Base-by-base conservation (phyloP, 345 rosid species). In the Corymbia maculata region DNA sequence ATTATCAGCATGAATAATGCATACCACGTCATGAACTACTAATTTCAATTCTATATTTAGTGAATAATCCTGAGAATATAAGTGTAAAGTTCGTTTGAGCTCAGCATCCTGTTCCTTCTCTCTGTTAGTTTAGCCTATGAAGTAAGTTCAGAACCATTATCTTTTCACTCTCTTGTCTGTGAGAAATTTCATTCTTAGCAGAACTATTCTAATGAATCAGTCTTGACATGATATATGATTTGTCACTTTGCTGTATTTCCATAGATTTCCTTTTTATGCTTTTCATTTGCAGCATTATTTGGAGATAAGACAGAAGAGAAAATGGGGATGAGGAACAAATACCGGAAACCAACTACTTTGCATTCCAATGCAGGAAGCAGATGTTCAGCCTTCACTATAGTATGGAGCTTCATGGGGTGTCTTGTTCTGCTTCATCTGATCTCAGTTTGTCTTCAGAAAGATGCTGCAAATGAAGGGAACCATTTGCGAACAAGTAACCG, bases 351-450 rank as follows among this genome's bases (percentile, higher is more conserved):
- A 94, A 96, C 95, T 70, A 86, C 95, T 96, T 95, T 96, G 92
- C 93, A 82, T 96, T 95, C 92, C 94, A 94, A 93, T 96, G 96
- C 97, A 96, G 97, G 98, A 90, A 93, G 92, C 93, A 94, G 96
- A 96, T 95, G 92, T 88, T 93, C 97, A 75, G 32, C 86, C 36
- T 90, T 95, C 85, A 87, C 90, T 79, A 87, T 93, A 22, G 89
- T 96, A 21, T 96, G 98, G 96, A 95, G 92, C 88, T 90, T 96
- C 89, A 94, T 96, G 36, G 99, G 98, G 21, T 93, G 95, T 86
- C 87, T 96, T 89, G 86, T 96, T 57, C 61, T 93, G 88, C 88
- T 94, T 90, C 95, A 97, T 88, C 88, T 97, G 13, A 89, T 90
- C 94, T 91, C 95, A 9, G 87, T 93, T 45, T 64, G 92, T 84